Base-by-base conservation (phyloP, 306 rosid species). In the Benincasa hispida region DNA sequence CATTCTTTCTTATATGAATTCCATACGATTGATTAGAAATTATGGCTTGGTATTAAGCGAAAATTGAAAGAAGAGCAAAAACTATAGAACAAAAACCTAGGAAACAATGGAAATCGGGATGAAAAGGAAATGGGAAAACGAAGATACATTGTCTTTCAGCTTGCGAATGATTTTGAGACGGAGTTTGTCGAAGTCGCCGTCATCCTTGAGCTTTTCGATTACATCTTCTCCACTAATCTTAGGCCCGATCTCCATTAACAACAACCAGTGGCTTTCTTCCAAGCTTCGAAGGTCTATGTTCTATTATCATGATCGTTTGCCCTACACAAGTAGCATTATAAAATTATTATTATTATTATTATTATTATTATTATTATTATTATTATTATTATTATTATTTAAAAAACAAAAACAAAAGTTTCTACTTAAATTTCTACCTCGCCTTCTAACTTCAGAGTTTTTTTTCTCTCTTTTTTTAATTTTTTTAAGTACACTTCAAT, bases 181-280 rank as follows among this genome's bases (percentile, higher is more conserved):
- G 69, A 95, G 97, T 45, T 77, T 78, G 69, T 95, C 98, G 58
- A 95, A 95, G 84, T 95, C 98, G n/a, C 97, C 98, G 24, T 89
- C 98, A 78, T 95, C 98, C 65, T 95, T 95, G 41, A 95, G 91
- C 81, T 89, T 92, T 8, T 85, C 82, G 0, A 88, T 76, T n/a
- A 92, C 97, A n/a, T 89, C 97, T 63, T 92, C 96, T 80, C 88
- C 88, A 83, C 75, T 82, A 17, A 87, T 81, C 10, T 42, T 27
- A n/a, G 37, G 82, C 1, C 67, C 21, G 34, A 10, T 56, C 77
- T 75, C 73, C 50, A 56, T 42, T 48, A 22, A 17, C 10, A 21
- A 62, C 55, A 5, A 27, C 10, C 42, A 11, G 19, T 21, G 77
- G 15, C 85, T 83, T 83, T 85, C 86, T 83, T 92, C 90, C 83